Evolutionary conservation across 2,329 filamentous ascomycete genomes (phyloP), one percentile per base, ranked within the genome.

Genomic region (Uncinocarpus reesii): DNA sequence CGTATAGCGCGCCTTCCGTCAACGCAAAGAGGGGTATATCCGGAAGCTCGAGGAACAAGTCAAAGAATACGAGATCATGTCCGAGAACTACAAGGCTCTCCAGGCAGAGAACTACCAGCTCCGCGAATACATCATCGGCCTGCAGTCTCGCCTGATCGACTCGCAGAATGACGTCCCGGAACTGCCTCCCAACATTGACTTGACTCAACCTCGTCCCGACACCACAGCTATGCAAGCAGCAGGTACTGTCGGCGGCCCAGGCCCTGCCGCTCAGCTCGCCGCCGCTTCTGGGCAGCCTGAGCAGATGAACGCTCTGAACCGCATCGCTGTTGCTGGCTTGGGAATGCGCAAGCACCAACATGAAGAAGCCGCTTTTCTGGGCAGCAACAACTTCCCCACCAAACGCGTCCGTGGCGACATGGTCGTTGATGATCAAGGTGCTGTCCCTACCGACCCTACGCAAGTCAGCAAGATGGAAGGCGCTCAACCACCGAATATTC

Each of bases 11-110:
- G 92, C 92, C 35, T 98, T 98, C 69, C 86, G 92, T 35, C 89
- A 96, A 70, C 84, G 92, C 54, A 98, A 98, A 65, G 92, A 98
- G 68, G 86, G 86, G 38, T 95, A 98, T 65, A 98, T 98, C 66
- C 94, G 94, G 72, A 93, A 94, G 65, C 77, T 98, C 5, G 92
- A 98, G 68, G 84, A 92, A 62, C 86, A 96, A 64, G 87, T 95
- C 44, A 82, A 86, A 59, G 86, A 92, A 24, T 85, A 80, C 56
- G 76, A 79, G 57, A 76, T 80, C 15, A 78, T 95, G 66, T 84
- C 88, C 56, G 78, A 84, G 53, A 79, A 78, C 48, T 87, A 79
- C 67, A 92, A 94, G 65, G 71, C 76, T n/a, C 71, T 94, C 21
- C 86, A 95, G 62, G 74, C 79, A 23, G 90, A 98, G 65, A 95